Evolutionary conservation across 1,284 basidiomycete genomes (phyloP), one percentile per base, ranked within the genome.

Genomic region (Rhodotorula mucilaginosa): DNA sequence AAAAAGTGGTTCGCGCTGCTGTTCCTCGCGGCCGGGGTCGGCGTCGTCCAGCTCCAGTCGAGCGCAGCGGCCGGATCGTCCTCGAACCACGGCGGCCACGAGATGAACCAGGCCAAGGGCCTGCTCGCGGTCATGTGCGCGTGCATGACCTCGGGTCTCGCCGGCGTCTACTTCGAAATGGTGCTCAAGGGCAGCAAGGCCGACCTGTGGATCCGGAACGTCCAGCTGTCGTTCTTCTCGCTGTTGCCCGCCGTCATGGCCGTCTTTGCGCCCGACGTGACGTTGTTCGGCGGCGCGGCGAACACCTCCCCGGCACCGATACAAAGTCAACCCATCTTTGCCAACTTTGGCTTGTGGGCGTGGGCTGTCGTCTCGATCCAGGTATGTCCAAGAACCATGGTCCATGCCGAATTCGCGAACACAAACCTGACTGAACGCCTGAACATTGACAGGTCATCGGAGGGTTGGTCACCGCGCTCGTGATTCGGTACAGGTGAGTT

Each of bases 111-210:
- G 6, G 81, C 91, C 68, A 91, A 88, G 74, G 96, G 96, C 1
- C 86, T 97, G 76, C 67, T 82, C 44, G 96, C 96, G 0, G 94
- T 98, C 67, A 87, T 88, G 1, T 88, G 90, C 4, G 94, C 95
- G 0, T 98, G 95, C 83, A 88, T 97, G 82, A 97, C 94, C 0
- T 97, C 93, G 0, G 96, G 96, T 49, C 88, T 98, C n/a, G 96
- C 96, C 0, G 95, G 96, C 19, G 96, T 97, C 44, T 98, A 98
- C 84, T 97, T 98, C 78, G 96, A 98, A 83, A 94, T 95, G 89
- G 92, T 98, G 26, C 85, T 98, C 79, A 98, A 98, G 83, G 89
- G 82, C 4, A 92, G 91, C 16, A 88, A 88, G 76, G 87, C 88
- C 26, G 93, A 97, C 81, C 86, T 98, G 12, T 97, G 95, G 95